Evolutionary conservation across 345 rosid species (phyloP).

Genomic region (Populus simonii): DNA sequence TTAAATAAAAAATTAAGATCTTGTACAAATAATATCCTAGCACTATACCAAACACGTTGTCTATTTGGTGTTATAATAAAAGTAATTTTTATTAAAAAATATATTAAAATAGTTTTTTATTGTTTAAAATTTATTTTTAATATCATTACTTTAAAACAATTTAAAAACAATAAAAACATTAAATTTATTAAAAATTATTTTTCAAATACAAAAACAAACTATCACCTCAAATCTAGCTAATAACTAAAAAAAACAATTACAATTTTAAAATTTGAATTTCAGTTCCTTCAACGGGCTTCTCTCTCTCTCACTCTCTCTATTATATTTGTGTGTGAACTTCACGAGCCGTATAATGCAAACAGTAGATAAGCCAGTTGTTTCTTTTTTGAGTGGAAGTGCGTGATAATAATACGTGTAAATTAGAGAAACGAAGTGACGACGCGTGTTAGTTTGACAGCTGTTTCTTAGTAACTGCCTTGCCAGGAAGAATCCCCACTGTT

Average conservation of each 20-base stretch:
- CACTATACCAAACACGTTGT: no score
- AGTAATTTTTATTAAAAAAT: no score
- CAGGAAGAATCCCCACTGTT: conserved; percentile 42
- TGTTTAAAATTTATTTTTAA: no score
- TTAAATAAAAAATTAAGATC: no score
- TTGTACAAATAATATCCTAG: no score
- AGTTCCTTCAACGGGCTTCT: background rate
- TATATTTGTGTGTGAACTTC: conserved; percentile 17
- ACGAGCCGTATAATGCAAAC: conserved; percentile 18
- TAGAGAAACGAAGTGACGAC: conserved; percentile 26
- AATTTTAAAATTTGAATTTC: background rate
- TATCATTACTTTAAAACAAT: no score
- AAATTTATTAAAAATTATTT: no score
- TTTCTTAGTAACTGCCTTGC: conserved; percentile 65
- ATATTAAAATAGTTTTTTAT: no score
- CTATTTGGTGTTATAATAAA: no score
- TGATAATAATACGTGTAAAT: conserved; percentile 41
- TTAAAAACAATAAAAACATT: no score
- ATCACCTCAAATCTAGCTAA: background rate
- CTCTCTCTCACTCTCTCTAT: no score
- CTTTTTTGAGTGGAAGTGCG: conserved; percentile 4
- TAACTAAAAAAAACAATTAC: background rate
- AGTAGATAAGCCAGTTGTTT: conserved; percentile 16
- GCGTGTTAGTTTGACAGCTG: conserved; percentile 66
- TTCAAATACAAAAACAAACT: no score